phyloP scores from a whole-genome alignment of 2,329 filamentous ascomycete genomes.

The Basipetospora chlamydospora region DNA sequence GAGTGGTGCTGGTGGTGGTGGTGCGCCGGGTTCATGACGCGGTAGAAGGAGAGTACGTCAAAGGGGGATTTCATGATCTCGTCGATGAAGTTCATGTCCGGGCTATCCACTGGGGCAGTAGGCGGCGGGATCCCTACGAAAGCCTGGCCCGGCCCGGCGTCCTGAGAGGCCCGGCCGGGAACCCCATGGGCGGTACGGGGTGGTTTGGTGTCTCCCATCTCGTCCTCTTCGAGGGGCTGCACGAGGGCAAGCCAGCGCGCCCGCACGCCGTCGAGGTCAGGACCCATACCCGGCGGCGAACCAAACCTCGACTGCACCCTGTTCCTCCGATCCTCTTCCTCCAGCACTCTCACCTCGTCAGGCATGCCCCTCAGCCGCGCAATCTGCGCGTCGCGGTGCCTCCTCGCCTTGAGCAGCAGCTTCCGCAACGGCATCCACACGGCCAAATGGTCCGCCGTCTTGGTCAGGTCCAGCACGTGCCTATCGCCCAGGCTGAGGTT shows the following conservation, averaged over 20 bases:
- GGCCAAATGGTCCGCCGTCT: slow-evolving; percentile 28
- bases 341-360: slow-evolving; percentile 32
- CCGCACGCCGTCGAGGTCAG: slow-evolving; percentile 27
- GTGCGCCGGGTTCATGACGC: too few species aligned
- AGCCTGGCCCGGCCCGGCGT: not conserved
- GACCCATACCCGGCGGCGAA: slow-evolving; percentile 30
- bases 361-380: slow-evolving; percentile 31
- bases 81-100: not conserved
- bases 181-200: not conserved
- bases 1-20: too few species aligned
- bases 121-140: not conserved
- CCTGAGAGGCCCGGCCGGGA: not conserved
- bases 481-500: slow-evolving; percentile 22
- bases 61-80: not conserved
- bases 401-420: slow-evolving; percentile 36
- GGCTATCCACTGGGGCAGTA: too few species aligned
- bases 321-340: slow-evolving; percentile 31
- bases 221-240: too few species aligned
- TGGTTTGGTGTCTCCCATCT: not conserved
- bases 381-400: slow-evolving; percentile 36
- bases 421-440: slow-evolving; percentile 40
- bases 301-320: slow-evolving; percentile 30
- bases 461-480: slow-evolving; percentile 27
- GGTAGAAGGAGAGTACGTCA: not conserved
- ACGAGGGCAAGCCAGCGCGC: slow-evolving; percentile 38